Evolutionary conservation across 73 alveolate species (phyloP).

Genomic region (Breviolum minutum): DNA sequence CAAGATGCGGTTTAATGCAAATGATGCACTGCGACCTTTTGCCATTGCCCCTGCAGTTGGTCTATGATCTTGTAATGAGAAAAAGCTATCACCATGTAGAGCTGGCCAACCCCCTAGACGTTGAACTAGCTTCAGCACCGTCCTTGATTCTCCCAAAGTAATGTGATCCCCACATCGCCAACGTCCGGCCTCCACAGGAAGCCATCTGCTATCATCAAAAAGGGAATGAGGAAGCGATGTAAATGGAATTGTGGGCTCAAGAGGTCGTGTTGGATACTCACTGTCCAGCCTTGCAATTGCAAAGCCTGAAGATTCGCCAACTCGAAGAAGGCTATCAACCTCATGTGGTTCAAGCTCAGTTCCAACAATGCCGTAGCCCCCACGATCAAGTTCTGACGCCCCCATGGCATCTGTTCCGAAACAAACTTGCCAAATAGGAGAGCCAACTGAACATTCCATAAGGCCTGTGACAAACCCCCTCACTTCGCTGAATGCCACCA

Average conservation of each 20-base stretch:
- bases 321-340: not conserved
- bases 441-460: not conserved
- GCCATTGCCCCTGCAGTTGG: slow-evolving; percentile 29
- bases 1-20: not conserved
- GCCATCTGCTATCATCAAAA: not conserved
- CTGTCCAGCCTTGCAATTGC: not conserved
- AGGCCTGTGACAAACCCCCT: not conserved
- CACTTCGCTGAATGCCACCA: slow-evolving; percentile 14
- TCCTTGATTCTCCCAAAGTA: slow-evolving; percentile 34
- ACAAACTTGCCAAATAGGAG: not conserved
- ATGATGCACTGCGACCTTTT: not conserved
- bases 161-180: slow-evolving; percentile 27
- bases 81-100: not conserved
- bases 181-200: not conserved
- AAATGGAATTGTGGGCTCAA: not conserved
- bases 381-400: not conserved
- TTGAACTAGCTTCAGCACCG: not conserved
- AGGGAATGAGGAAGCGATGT: not conserved
- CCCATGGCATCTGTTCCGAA: slow-evolving; percentile 25
- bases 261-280: not conserved
- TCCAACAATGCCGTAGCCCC: not conserved
- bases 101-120: not conserved
- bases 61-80: slow-evolving; percentile 14
- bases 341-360: not conserved
- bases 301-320: not conserved